These are phyloP conservation scores for Penicillium malachiteum DNA, from an alignment of 495 filamentous ascomycete genomes.

Conservation along the genomic window DNA sequence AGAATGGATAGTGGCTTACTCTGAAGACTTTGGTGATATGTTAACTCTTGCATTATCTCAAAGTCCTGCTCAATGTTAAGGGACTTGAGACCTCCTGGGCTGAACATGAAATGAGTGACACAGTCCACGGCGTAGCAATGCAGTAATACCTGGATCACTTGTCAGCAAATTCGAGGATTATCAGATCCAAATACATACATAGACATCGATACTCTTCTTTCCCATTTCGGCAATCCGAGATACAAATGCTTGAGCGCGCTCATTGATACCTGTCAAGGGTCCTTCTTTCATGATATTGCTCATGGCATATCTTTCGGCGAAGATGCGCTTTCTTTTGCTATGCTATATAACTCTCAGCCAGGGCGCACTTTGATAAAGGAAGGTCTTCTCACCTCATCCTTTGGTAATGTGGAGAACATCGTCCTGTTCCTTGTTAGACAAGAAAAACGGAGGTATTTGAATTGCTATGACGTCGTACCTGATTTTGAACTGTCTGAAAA, in stretches of 20 bases:
- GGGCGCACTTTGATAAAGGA: not conserved
- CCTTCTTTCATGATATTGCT: constrained; percentile 57
- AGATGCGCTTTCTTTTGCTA: constrained; percentile 55
- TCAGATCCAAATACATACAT: constrained; percentile 39
- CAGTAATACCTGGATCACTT: constrained; percentile 27
- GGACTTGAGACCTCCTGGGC: constrained; percentile 58
- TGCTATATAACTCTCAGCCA: constrained; percentile 42
- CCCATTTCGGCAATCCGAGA: constrained; percentile 42
- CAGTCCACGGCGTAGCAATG: constrained; percentile 69
- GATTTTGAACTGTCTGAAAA: constrained; percentile 49
- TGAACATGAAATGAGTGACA: constrained; percentile 63
- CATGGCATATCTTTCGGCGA: constrained; percentile 66
- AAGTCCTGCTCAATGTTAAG: constrained; percentile 50
- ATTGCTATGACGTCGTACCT: not conserved
- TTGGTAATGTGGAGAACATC: constrained; percentile 60
- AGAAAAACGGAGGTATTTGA: not conserved
- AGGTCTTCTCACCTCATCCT: constrained; percentile 40
- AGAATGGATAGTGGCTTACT: constrained; percentile 36
- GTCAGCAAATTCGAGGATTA: not conserved
- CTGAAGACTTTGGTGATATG: constrained; percentile 63
- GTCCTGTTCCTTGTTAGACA: constrained; percentile 40
- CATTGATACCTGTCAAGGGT: constrained; percentile 52
- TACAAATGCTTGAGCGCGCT: constrained; percentile 53
- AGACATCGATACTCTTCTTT: constrained; percentile 52
- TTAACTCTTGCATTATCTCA: constrained; percentile 63